These are phyloP conservation scores for Nicotiana tomentosiformis DNA, from an alignment of 257 asterid species.

Conservation along the genomic window DNA sequence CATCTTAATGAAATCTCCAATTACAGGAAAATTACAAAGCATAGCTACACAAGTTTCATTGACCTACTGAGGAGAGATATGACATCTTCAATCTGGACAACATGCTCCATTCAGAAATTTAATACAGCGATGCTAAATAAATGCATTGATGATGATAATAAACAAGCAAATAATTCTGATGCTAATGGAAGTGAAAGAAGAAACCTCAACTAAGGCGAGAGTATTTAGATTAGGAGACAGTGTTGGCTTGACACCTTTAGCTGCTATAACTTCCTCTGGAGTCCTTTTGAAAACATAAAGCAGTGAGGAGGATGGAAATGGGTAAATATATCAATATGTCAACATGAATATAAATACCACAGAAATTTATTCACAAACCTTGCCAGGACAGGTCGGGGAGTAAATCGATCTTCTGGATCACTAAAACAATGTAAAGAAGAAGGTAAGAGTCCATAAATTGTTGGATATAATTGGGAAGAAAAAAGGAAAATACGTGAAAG, in stretches of 20 bases:
- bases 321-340: not conserved
- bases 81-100: not conserved
- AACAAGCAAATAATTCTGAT: conserved; percentile 5
- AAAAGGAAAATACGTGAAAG: not conserved
- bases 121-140: not conserved
- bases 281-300: conserved; percentile 51
- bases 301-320: not conserved
- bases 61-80: not conserved
- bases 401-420: conserved; percentile 94
- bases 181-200: conserved; percentile 19
- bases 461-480: not conserved
- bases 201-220: conserved; percentile 88
- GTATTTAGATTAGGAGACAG: conserved; percentile 95
- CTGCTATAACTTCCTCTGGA: conserved; percentile 94
- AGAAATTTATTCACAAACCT: conserved; percentile 39
- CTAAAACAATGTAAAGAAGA: conserved; percentile 30
- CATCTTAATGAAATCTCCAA: not conserved
- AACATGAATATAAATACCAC: not conserved
- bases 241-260: conserved; percentile 97
- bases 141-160: not conserved
- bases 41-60: not conserved
- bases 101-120: not conserved
- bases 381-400: conserved; percentile 88
- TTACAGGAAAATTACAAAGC: not conserved
- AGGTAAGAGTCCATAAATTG: conserved; percentile 6